These are phyloP conservation scores for Skeletonema potamos DNA, from an alignment of 108 stramenopile species.

Conservation along the genomic window DNA sequence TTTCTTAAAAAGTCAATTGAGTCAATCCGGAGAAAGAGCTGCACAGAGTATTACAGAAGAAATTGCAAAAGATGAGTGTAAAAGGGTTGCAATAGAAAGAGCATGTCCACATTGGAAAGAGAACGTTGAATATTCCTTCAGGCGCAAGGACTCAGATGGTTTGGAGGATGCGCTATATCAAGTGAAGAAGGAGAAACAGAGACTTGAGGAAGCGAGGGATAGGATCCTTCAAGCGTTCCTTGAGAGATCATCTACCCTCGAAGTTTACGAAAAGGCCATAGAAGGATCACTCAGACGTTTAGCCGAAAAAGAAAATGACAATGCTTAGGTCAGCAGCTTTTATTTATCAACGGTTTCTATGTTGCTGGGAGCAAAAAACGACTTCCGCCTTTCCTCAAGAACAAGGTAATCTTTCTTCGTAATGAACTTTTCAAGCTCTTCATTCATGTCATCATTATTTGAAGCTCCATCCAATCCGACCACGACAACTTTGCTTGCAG, in stretches of 20 bases:
- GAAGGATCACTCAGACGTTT: constrained; percentile 17
- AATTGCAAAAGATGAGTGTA: constrained; percentile 1
- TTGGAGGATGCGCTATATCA: constrained; percentile 13
- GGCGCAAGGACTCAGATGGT: constrained; percentile 17
- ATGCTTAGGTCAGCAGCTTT: not conserved
- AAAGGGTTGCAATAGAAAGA: constrained; percentile 24
- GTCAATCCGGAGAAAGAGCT: constrained; percentile 2
- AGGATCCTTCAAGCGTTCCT: constrained; percentile 30
- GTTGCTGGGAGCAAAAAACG: constrained; percentile 5
- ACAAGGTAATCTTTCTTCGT: constrained; percentile 14
- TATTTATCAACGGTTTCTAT: not conserved
- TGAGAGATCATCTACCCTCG: constrained; percentile 28
- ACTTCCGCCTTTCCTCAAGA: constrained; percentile 26
- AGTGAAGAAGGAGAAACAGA: constrained; percentile 9
- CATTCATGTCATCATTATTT: not conserved
- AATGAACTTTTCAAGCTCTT: constrained; percentile 22
- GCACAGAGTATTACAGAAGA: constrained; percentile 17
- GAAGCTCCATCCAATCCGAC: constrained; percentile 14
- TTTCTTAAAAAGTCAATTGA: not conserved
- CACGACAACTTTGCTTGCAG: constrained; percentile 51
- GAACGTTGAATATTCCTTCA: constrained; percentile 22
- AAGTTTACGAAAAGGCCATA: constrained; percentile 30
- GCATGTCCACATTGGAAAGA: constrained; percentile 32
- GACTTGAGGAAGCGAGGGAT: constrained; percentile 22
- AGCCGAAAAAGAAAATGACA: not conserved